Evolutionary conservation across 345 rosid species (phyloP).

Genomic region (Melaleuca alternifolia): DNA sequence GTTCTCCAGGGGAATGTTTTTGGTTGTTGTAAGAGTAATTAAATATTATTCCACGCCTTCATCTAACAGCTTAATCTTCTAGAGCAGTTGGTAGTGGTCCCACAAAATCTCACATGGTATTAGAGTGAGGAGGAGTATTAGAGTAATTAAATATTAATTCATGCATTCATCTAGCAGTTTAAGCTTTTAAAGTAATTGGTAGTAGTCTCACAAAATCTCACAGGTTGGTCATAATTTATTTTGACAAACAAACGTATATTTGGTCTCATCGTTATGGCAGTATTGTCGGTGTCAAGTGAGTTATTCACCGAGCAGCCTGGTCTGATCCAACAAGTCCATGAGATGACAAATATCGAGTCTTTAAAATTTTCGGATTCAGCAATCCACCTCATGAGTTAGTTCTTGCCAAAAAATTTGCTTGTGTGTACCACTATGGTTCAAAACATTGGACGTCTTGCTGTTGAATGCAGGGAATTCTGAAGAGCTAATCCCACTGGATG

Average conservation of each 20-base stretch:
- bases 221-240: not conserved
- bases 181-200: too few relatives aligned
- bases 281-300: not conserved
- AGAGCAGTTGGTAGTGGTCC: too few relatives aligned
- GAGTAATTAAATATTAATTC: too few relatives aligned
- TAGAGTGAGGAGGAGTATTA: too few relatives aligned
- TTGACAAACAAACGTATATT: too few relatives aligned
- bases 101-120: too few relatives aligned
- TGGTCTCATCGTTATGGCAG: not conserved
- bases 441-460: not conserved
- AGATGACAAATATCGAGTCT: not conserved
- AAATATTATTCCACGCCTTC: too few relatives aligned
- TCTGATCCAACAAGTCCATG: not conserved
- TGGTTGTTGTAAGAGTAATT: too few relatives aligned
- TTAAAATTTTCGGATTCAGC: not conserved
- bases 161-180: too few relatives aligned
- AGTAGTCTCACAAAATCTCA: too few relatives aligned
- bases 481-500: slow-evolving; percentile 43
- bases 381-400: not conserved
- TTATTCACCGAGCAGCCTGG: not conserved
- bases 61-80: too few relatives aligned
- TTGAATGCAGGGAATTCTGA: slow-evolving; percentile 29
- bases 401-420: not conserved
- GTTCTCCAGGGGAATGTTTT: not conserved
- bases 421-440: not conserved